Evolutionary conservation across 1,139 yeast species (phyloP).

Genomic region (Yamadazyma pseudoaaseri): DNA sequence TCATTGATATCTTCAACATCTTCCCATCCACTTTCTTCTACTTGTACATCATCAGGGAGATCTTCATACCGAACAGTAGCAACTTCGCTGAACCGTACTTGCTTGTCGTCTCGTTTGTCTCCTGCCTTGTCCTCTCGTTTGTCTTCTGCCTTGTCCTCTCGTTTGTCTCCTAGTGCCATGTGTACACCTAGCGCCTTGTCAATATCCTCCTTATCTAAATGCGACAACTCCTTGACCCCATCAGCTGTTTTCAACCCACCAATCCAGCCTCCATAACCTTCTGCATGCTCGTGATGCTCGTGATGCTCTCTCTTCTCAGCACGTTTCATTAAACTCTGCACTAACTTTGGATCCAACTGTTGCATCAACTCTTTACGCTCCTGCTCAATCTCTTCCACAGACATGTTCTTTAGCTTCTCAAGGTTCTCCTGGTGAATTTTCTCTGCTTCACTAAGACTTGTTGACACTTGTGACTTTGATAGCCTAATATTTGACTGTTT

Average conservation of each 20-base stretch:
- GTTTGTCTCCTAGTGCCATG: too few relatives aligned
- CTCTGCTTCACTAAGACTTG: conserved; percentile 53
- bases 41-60: conserved; percentile 20
- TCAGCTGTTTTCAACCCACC: conserved; percentile 54
- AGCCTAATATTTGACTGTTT: conserved; percentile 1
- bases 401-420: conserved; percentile 60
- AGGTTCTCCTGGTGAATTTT: conserved; percentile 77
- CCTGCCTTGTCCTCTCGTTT: conserved; percentile 10
- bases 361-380: conserved; percentile 69
- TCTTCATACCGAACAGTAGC: conserved; percentile 44
- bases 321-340: conserved; percentile 53
- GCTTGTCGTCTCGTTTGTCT: conserved; percentile 6
- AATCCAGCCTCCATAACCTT: conserved; percentile 72
- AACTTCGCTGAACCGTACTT: conserved; percentile 42
- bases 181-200: conserved; percentile 39
- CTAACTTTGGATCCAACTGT: conserved; percentile 65
- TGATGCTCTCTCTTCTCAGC: conserved; percentile 27
- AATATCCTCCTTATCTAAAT: conserved; percentile 38
- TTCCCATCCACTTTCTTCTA: conserved; percentile 45
- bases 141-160: conserved; percentile 7
- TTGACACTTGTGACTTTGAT: conserved; percentile 13
- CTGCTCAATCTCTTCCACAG: conserved; percentile 58
- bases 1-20: conserved; percentile 38
- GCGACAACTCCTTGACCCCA: conserved; percentile 32
- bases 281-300: conserved; percentile 46